phyloP scores from a whole-genome alignment of 148 eudicot genomes.

The Silene conica region DNA sequence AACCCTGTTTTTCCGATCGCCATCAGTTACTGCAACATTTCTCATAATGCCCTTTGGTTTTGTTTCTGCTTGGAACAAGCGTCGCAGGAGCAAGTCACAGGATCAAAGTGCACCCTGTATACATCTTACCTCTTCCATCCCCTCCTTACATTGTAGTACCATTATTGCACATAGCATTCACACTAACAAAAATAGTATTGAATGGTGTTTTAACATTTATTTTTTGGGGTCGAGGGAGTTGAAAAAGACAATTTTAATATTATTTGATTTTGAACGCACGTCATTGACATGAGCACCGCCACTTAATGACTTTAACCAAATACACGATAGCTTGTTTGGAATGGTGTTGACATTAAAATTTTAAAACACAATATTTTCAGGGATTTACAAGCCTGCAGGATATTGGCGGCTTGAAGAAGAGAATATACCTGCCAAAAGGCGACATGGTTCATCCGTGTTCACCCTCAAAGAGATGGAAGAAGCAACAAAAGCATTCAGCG shows the following conservation, averaged over 20 bases:
- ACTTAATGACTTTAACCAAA: too few species aligned
- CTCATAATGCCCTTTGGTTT: slow-evolving; percentile 70
- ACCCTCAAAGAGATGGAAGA: slow-evolving; percentile 93
- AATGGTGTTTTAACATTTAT: not conserved
- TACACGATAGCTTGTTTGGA: too few species aligned
- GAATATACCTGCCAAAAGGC: slow-evolving; percentile 61
- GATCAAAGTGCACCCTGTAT: slow-evolving; percentile 72
- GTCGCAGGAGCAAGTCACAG: slow-evolving; percentile 80
- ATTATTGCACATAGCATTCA: not conserved
- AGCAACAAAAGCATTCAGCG: slow-evolving; percentile 71
- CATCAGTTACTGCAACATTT: not conserved
- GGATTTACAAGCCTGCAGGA: slow-evolving; percentile 77
- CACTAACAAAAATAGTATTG: not conserved
- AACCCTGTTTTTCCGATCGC: not conserved
- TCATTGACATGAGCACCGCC: too few species aligned
- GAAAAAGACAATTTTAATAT: too few species aligned
- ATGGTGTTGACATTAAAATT: slow-evolving; percentile 2
- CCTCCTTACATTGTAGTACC: not conserved
- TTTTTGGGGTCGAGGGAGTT: not conserved
- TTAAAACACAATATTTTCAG: slow-evolving; percentile 32
- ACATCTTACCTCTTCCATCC: slow-evolving; percentile 13
- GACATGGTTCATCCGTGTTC: slow-evolving; percentile 76
- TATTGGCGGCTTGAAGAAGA: slow-evolving; percentile 68
- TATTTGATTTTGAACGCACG: too few species aligned
- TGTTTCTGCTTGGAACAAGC: slow-evolving; percentile 90